A percentile compares a stretch with the other conserved stretches of the same genome.
phyloP scores from a whole-genome alignment of 176 grass and related monocot species.

The Oryza officinalis region DNA sequence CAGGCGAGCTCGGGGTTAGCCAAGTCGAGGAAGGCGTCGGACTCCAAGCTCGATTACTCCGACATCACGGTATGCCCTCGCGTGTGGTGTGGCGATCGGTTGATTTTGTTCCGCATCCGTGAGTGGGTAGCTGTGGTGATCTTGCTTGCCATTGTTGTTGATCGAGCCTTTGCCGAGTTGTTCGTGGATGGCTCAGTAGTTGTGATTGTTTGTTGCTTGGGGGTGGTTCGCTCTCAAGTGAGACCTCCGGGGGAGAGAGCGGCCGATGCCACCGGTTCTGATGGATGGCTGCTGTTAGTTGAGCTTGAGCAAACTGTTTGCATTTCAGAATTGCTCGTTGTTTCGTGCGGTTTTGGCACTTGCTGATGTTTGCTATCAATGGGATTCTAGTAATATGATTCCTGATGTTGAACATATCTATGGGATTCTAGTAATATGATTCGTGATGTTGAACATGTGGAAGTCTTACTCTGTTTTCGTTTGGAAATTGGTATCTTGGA shows the following conservation, averaged over 20 bases:
- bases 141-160: neutral
- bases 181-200: neutral
- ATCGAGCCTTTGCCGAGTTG: neutral
- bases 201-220: neutral
- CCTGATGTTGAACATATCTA: neutral
- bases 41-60: constrained; percentile 90
- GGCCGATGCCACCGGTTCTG: neutral
- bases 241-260: neutral
- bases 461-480: neutral
- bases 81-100: neutral
- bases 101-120: neutral
- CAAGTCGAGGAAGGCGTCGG: constrained; percentile 68
- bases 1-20: constrained; percentile 79
- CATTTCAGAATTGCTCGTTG: constrained; percentile 23
- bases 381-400: neutral
- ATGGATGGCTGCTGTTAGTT: constrained; percentile 5
- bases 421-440: neutral
- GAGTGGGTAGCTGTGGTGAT: neutral
- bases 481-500: neutral
- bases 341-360: neutral
- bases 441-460: neutral
- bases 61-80: constrained; percentile 65
- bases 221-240: constrained; percentile 6
- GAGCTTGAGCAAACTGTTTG: neutral
- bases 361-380: neutral